phyloP scores from a whole-genome alignment of 805 yeast species.

The Crinitomyces ghanaensis region DNA sequence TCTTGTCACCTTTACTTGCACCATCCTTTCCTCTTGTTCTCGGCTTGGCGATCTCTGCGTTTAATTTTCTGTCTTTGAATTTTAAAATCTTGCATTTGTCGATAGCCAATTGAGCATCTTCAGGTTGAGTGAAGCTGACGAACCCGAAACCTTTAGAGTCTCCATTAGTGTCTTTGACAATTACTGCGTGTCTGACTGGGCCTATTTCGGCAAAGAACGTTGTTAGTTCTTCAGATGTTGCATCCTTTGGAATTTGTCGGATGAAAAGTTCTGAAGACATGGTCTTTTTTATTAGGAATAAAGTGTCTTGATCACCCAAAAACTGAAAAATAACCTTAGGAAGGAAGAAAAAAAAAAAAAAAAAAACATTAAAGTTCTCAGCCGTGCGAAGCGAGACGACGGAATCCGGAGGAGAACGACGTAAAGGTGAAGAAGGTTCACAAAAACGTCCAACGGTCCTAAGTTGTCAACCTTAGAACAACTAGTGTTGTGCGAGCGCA shows the following conservation, averaged over 20 bases:
- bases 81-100: constrained; percentile 52
- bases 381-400: too few relatives aligned
- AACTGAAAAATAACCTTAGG: too few relatives aligned
- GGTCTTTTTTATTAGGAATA: too few relatives aligned
- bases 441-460: too few relatives aligned
- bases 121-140: constrained; percentile 76
- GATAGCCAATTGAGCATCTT: constrained; percentile 71
- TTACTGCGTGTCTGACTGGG: constrained; percentile 90
- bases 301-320: too few relatives aligned
- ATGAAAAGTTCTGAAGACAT: constrained; percentile 58
- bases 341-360: too few relatives aligned
- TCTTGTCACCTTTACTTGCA: constrained; percentile 14
- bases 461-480: too few relatives aligned
- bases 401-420: too few relatives aligned
- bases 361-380: too few relatives aligned
- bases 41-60: constrained; percentile 83
- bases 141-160: constrained; percentile 92
- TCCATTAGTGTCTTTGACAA: constrained; percentile 66
- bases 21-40: constrained; percentile 76
- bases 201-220: constrained; percentile 84
- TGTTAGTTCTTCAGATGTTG: constrained; percentile 69
- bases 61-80: constrained; percentile 52
- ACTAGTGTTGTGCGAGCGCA: too few relatives aligned
- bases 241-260: constrained; percentile 69
- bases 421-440: too few relatives aligned